Evolutionary conservation across 106 monocot species (phyloP).

Genomic region (Gastrodia elata): DNA sequence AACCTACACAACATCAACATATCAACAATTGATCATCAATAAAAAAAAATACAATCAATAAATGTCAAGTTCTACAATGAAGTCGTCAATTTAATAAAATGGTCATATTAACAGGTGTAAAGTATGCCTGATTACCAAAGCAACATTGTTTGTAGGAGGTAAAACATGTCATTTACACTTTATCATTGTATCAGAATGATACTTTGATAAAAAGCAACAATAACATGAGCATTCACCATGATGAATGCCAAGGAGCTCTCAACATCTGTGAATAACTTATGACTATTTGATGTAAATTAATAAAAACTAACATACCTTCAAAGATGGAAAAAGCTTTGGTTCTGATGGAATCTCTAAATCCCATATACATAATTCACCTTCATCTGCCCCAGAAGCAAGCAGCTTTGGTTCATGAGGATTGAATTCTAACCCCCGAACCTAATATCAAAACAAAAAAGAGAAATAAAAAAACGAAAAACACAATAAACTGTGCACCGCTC

Average conservation of each 20-base stretch:
- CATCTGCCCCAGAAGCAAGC: conserved; percentile 94
- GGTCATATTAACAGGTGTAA: background rate
- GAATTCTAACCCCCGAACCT: conserved; percentile 95
- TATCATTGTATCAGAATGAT: background rate
- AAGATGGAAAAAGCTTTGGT: conserved; percentile 57
- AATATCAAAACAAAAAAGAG: background rate
- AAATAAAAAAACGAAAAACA: background rate
- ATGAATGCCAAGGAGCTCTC: background rate
- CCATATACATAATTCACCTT: conserved; percentile 92
- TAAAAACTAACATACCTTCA: conserved; percentile 44
- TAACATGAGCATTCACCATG: background rate
- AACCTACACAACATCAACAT: background rate
- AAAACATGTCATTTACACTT: background rate
- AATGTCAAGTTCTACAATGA: background rate
- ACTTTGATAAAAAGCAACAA: background rate
- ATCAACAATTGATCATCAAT: background rate
- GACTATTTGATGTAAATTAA: background rate
- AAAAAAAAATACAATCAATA: background rate
- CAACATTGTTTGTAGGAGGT: background rate
- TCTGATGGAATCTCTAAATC: conserved; percentile 72
- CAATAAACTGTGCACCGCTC: background rate
- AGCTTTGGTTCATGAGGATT: conserved; percentile 51
- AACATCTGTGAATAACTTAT: background rate
- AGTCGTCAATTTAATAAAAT: background rate
- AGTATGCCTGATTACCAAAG: background rate